Evolutionary conservation across 2,329 filamentous ascomycete species (phyloP), one percentile per base, ranked within the genome.

Genomic region (Ophiobolus disseminans): DNA sequence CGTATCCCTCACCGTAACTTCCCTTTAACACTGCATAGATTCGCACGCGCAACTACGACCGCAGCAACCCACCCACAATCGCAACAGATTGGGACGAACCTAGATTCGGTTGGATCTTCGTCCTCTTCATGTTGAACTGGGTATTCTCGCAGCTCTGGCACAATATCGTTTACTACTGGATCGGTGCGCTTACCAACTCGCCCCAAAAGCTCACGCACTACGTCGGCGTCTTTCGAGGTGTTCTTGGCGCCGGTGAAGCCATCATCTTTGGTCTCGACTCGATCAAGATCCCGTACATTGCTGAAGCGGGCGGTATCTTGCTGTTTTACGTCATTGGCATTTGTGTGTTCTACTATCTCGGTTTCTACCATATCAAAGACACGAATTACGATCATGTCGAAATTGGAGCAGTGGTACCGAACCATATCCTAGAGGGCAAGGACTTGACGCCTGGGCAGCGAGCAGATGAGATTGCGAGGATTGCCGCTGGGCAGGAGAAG

Each of bases 81-180:
- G 58, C 63, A 3, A 67, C 63, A 6, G 65, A 68, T 37, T 68
- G 64, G 64, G 51, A 59, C 19, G 62, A 67, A 17, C 37, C 50
- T 1, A 39, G 45, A 25, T 68, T 68, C 20, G 60, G 61, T 19
- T 67, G 62, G 63, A 57, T 66, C 6, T 66, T 68, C 36, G 49
- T 65, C 6, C 62, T 68, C 13, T 68, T 68, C 44, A 68, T 66
- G 58, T 46, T 68, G 35, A 68, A 50, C 19, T 68, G 65, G 65
- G 63, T 66, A 13, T 65, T 58, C 42, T 66, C 61, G 23, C 63
- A 68, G 53, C 49, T 69, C 4, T 69, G 64, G 64, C 64, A 69
- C 47, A 65, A 68, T 36, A 65, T 68, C 13, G 62, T 67, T 6
- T 65, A 66, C 52, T 69, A 68, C 50, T 69, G 58, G 61, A 66